Conservation (phyloP, 1,284 basidiomycete genomes). For the Leccinum huronense region DNA sequence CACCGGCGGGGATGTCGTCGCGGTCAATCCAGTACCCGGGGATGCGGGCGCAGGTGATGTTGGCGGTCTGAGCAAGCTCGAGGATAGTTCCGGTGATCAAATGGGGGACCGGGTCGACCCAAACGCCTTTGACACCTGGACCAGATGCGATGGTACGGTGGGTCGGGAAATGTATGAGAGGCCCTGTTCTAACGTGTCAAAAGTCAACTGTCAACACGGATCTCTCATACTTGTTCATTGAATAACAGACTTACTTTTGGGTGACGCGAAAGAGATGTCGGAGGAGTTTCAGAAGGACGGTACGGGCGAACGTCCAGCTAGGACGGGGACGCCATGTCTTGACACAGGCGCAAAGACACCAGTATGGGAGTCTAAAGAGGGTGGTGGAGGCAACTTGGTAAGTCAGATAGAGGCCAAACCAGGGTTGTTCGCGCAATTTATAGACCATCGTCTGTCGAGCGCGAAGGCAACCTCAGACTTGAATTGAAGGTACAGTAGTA, state of each 20-base stretch:
- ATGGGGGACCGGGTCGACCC: slow-evolving; percentile 24
- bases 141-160: slow-evolving; percentile 20
- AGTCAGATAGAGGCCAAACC: slow-evolving; percentile 35
- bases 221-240: background rate
- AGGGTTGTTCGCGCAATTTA: slow-evolving; percentile 30
- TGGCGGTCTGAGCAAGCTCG: slow-evolving; percentile 17
- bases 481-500: no score
- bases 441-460: slow-evolving; percentile 19
- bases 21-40: slow-evolving; percentile 42
- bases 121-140: slow-evolving; percentile 25
- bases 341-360: slow-evolving; percentile 35
- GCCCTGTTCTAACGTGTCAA: slow-evolving; percentile 18
- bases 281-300: slow-evolving; percentile 19
- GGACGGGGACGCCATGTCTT: slow-evolving; percentile 29
- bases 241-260: slow-evolving; percentile 19
- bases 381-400: slow-evolving; percentile 43
- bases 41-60: slow-evolving; percentile 32
- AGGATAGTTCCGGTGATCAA: slow-evolving; percentile 23
- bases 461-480: no score
- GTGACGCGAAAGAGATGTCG: slow-evolving; percentile 19
- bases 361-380: slow-evolving; percentile 50
- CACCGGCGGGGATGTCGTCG: slow-evolving; percentile 14
- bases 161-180: slow-evolving; percentile 17
- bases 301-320: slow-evolving; percentile 28
- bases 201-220: background rate